Conservation (phyloP, 306 rosid genomes). For the Lathyrus sativus region DNA sequence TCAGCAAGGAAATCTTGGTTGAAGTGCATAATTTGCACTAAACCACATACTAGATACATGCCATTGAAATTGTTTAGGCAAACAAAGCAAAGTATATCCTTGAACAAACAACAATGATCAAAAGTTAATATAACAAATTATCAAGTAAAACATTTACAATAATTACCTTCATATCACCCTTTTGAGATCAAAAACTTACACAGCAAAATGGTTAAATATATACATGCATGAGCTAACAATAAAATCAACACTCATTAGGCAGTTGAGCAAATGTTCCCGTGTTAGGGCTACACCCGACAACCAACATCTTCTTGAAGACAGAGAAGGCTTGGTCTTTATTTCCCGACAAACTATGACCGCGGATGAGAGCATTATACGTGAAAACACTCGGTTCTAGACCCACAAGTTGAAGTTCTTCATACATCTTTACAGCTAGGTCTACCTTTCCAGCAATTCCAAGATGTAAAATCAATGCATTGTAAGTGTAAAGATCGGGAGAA, state of each 20-base stretch:
- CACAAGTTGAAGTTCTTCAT: constrained; percentile 65
- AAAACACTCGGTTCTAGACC: constrained; percentile 91
- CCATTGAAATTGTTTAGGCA: constrained; percentile 26
- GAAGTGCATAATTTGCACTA: constrained; percentile 17
- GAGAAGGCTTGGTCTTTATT: constrained; percentile 74
- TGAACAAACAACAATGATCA: constrained; percentile 29
- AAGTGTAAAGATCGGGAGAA: constrained; percentile 81
- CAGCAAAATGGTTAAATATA: constrained; percentile 9
- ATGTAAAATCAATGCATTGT: constrained; percentile 74
- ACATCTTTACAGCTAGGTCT: constrained; percentile 73
- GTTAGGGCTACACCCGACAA: constrained; percentile 83
- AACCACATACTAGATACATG: not conserved
- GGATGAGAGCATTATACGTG: constrained; percentile 93
- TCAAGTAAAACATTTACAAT: constrained; percentile 14
- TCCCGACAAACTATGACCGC: constrained; percentile 72
- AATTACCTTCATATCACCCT: constrained; percentile 35
- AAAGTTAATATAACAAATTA: constrained; percentile 24
- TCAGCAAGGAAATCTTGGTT: constrained; percentile 31
- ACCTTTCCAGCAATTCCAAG: constrained; percentile 85
- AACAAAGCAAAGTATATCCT: constrained; percentile 16
- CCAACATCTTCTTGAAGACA: constrained; percentile 85
- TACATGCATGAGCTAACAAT: constrained; percentile 12
- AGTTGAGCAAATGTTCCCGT: constrained; percentile 76
- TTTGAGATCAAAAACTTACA: constrained; percentile 32
- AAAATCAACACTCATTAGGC: constrained; percentile 64